These are phyloP conservation scores for Malassezia japonica DNA, from an alignment of 1,284 basidiomycete genomes.

Conservation along the genomic window DNA sequence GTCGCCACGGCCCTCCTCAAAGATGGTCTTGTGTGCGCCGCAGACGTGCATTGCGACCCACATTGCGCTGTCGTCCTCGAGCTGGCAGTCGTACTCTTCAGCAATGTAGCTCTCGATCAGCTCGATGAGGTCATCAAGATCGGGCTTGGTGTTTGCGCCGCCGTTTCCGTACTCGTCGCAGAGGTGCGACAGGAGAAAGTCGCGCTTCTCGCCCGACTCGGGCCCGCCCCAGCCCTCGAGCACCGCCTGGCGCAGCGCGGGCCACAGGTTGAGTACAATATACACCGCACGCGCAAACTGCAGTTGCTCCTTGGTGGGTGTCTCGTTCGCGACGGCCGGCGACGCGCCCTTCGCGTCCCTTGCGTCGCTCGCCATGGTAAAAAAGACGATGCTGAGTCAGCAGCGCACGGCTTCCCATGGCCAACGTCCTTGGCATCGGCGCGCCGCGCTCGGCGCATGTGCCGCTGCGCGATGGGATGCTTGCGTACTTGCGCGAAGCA, in stretches of 20 bases:
- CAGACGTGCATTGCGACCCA: conserved; percentile 34
- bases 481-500: conserved; percentile 60
- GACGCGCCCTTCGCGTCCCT: no score
- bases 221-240: conserved; percentile 41
- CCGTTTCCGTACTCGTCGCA: conserved; percentile 36
- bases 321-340: conserved; percentile 2
- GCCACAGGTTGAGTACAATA: conserved; percentile 40
- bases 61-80: conserved; percentile 37
- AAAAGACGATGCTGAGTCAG: neutral
- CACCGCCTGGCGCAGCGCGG: conserved; percentile 42
- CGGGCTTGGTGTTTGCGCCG: conserved; percentile 24
- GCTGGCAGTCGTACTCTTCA: conserved; percentile 39
- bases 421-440: conserved; percentile 39
- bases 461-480: conserved; percentile 51
- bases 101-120: conserved; percentile 35
- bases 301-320: conserved; percentile 30
- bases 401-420: conserved; percentile 18
- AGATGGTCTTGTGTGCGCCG: conserved; percentile 28
- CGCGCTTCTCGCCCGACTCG: conserved; percentile 36
- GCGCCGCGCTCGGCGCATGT: conserved; percentile 22
- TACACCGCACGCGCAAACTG: conserved; percentile 41
- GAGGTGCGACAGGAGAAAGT: conserved; percentile 38
- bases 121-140: conserved; percentile 40
- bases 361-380: conserved; percentile 14
- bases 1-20: conserved; percentile 21